phyloP scores from a whole-genome alignment of 768 basidiomycete species.

The Lactarius tabidus region DNA sequence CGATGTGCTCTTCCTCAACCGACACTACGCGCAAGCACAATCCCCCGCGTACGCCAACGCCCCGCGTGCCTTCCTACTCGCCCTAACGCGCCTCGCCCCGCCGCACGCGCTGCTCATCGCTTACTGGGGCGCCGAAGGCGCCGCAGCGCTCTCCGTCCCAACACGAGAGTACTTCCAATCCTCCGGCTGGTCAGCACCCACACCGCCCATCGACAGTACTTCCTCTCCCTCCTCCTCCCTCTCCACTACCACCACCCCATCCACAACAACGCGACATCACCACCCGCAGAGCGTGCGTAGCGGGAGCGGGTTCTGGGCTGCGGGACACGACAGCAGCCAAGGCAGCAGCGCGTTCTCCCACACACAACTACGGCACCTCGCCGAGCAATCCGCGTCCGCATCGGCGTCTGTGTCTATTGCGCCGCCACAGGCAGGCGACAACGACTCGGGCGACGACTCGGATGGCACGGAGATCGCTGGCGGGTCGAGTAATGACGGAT shows the following conservation, averaged over 20 bases:
- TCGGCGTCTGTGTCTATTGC: constrained; percentile 29
- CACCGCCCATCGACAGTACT: constrained; percentile 29
- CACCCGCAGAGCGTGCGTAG: constrained; percentile 48
- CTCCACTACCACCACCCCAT: constrained; percentile 1
- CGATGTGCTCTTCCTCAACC: constrained; percentile 77
- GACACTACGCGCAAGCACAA: constrained; percentile 62
- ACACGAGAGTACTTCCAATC: constrained; percentile 85
- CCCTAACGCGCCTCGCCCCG: constrained; percentile 60
- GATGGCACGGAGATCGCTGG: constrained; percentile 54
- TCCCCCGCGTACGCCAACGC: constrained; percentile 56
- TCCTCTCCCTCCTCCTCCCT: constrained; percentile 26
- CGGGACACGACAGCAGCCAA: constrained; percentile 43
- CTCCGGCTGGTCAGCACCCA: constrained; percentile 70
- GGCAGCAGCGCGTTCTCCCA: constrained; percentile 53
- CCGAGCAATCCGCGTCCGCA: constrained; percentile 6
- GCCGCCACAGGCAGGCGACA: constrained; percentile 37
- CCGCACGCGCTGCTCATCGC: constrained; percentile 78
- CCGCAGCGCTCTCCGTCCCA: constrained; percentile 74
- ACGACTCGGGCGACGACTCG: constrained; percentile 58
- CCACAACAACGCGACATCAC: background rate
- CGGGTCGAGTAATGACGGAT: constrained; percentile 29
- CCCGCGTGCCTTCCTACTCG: constrained; percentile 74
- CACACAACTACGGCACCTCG: constrained; percentile 23
- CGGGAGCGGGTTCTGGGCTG: constrained; percentile 77
- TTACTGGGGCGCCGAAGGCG: constrained; percentile 76